Percentiles rank a stretch among this genome's conserved stretches.
Conservation (phyloP, 345 rosid species). For the Stellera chamaejasme region DNA sequence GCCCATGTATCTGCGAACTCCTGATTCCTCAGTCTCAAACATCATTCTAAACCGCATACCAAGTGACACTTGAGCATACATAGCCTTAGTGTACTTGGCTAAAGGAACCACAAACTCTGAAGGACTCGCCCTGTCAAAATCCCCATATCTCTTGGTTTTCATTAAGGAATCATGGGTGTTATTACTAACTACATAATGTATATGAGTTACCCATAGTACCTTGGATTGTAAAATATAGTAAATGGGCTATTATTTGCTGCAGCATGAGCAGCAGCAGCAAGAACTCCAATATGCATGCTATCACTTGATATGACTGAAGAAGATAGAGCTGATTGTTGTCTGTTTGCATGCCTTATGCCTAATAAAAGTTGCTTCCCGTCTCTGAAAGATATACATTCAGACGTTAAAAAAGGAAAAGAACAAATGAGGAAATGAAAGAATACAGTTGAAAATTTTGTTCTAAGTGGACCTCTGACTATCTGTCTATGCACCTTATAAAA, state of each 20-base stretch:
- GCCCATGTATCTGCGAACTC: constrained; percentile 96
- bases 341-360: constrained; percentile 83
- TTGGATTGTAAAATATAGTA: constrained; percentile 88
- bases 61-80: constrained; percentile 80
- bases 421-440: constrained; percentile 9
- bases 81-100: constrained; percentile 83
- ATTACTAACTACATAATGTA: background rate
- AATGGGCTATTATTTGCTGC: constrained; percentile 91
- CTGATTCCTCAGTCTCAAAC: constrained; percentile 96
- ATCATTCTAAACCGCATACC: constrained; percentile 98
- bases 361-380: constrained; percentile 89
- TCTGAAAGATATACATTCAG: constrained; percentile 27
- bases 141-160: constrained; percentile 1
- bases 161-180: background rate
- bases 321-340: constrained; percentile 87
- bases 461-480: background rate
- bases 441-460: constrained; percentile 1
- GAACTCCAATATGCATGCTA: constrained; percentile 98
- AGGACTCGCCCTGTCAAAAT: constrained; percentile 78
- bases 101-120: constrained; percentile 95
- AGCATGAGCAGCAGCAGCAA: constrained; percentile 99
- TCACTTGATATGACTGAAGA: constrained; percentile 96
- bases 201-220: constrained; percentile 32
- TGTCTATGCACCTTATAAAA: constrained; percentile 55
- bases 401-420: constrained; percentile 5